Percentiles rank a stretch among this genome's conserved stretches.
Evolutionary conservation across 371 early-diverging fungal genomes (phyloP).

Genomic region (Mortierella sp.): DNA sequence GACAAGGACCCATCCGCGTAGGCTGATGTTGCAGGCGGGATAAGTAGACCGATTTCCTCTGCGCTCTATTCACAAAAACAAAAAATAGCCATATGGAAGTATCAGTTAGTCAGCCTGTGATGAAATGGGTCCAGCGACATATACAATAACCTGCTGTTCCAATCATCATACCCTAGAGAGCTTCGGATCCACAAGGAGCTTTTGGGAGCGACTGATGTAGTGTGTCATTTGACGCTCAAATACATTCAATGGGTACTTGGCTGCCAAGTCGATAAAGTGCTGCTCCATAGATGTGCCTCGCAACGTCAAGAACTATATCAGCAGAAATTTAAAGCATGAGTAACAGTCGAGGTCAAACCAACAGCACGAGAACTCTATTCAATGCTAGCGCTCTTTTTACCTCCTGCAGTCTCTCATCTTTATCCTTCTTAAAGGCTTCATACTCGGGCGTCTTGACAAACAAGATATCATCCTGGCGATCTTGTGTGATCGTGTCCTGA

Average conservation of each 20-base stretch:
- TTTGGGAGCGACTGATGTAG: constrained; percentile 43
- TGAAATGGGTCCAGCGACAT: not conserved
- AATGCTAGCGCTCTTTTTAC: too few relatives aligned
- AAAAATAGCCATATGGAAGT: too few relatives aligned
- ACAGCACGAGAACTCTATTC: not conserved
- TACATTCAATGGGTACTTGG: constrained; percentile 60
- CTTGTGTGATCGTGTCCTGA: constrained; percentile 13
- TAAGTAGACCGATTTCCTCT: constrained; percentile 33
- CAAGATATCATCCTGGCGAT: constrained; percentile 40
- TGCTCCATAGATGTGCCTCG: constrained; percentile 55
- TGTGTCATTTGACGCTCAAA: constrained; percentile 55
- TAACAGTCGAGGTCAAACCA: not conserved
- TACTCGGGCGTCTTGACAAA: constrained; percentile 46
- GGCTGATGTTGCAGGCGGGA: constrained; percentile 45
- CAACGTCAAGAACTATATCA: constrained; percentile 57
- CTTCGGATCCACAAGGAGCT: constrained; percentile 45
- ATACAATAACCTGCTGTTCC: too few relatives aligned
- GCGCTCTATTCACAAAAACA: constrained; percentile 16
- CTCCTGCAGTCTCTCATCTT: constrained; percentile 50
- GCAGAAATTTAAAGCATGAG: not conserved
- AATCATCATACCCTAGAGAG: constrained; percentile 48
- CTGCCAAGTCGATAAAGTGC: constrained; percentile 63
- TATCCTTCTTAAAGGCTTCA: constrained; percentile 43
- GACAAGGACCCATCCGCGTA: constrained; percentile 53
- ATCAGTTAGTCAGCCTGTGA: too few relatives aligned